phyloP scores from a whole-genome alignment of 441 rosid genomes.

The Sinapis alba region DNA sequence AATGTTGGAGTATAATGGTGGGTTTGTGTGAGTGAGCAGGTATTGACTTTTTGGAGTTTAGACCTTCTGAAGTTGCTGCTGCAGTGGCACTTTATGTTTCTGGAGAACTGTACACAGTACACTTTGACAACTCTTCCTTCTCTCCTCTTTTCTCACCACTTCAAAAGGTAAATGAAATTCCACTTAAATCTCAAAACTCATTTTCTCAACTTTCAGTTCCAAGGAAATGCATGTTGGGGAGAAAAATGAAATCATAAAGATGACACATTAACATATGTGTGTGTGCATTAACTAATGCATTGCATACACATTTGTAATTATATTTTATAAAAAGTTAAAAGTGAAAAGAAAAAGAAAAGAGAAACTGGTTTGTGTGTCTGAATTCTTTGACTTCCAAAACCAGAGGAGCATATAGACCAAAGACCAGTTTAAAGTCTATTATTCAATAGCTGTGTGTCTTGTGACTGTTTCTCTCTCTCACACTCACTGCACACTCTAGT shows the following conservation, averaged over 20 bases:
- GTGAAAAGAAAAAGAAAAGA: background rate
- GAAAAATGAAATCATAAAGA: background rate
- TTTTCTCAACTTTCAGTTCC: background rate
- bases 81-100: background rate
- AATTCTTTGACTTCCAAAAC: background rate
- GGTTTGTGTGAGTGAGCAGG: slow-evolving; percentile 1
- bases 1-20: background rate
- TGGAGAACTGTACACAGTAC: background rate
- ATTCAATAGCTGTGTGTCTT: background rate
- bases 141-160: background rate
- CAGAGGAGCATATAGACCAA: background rate
- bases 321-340: background rate
- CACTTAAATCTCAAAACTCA: background rate
- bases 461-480: background rate
- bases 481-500: background rate
- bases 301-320: background rate
- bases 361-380: background rate
- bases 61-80: slow-evolving; percentile 8
- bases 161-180: background rate
- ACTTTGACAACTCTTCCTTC: background rate
- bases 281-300: background rate
- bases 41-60: background rate
- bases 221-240: background rate
- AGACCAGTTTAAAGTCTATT: background rate
- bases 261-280: background rate